Percentiles rank a stretch among this genome's conserved stretches.
Evolutionary conservation across 192 early-diverging fungal species (phyloP).

Genomic region (Podochytrium sp.): DNA sequence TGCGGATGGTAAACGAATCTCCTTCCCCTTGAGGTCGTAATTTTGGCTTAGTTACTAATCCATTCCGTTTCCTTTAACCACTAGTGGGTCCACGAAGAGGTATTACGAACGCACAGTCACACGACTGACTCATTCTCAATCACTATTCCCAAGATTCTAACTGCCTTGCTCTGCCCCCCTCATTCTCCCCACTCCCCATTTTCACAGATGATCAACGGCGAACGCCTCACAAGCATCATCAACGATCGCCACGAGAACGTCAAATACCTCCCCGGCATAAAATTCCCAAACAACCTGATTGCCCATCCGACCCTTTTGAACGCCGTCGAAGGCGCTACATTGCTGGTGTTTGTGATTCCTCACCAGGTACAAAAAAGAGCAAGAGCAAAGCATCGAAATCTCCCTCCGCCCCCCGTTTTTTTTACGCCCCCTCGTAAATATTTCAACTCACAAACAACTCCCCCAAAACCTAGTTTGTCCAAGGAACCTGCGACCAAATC

Average conservation of each 20-base stretch:
- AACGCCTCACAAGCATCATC: conserved; percentile 91
- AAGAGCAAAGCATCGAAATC: not conserved
- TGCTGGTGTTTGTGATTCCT: conserved; percentile 93
- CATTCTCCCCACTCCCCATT: not conserved
- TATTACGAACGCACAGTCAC: not conserved
- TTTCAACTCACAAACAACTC: not conserved
- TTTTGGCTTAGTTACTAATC: not conserved
- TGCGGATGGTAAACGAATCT: conserved; percentile 62
- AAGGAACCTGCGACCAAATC: conserved; percentile 79
- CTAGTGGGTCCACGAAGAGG: conserved; percentile 93
- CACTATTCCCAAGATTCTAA: not conserved
- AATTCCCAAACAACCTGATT: conserved; percentile 82
- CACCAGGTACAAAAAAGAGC: conserved; percentile 64
- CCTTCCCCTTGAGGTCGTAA: not conserved
- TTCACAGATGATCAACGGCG: conserved; percentile 66
- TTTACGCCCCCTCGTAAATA: not conserved
- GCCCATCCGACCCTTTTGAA: conserved; percentile 83
- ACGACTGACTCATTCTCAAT: not conserved
- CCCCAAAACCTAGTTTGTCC: conserved; percentile 67
- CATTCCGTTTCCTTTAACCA: not conserved
- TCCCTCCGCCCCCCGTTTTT: not conserved
- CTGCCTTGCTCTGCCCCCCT: not conserved
- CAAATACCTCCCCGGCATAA: conserved; percentile 76
- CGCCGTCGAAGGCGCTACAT: conserved; percentile 80
- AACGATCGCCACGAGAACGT: conserved; percentile 92